Evolutionary conservation across 2,329 filamentous ascomycete species (phyloP).

Genomic region (Dothistroma pini): DNA sequence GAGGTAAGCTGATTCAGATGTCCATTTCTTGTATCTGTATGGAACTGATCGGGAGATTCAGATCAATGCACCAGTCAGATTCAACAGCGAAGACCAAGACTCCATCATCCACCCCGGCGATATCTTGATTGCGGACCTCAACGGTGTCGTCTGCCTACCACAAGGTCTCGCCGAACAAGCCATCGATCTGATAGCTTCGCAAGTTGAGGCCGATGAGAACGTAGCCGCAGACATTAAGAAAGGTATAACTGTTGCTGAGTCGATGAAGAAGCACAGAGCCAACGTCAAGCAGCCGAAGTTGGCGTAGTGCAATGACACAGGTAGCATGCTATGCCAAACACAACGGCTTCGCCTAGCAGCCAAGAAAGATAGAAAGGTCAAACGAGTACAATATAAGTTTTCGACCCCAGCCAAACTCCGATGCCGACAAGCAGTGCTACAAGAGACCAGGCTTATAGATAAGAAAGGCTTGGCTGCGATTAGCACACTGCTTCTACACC

Average conservation of each 20-base stretch:
- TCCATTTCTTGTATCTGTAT: neutral
- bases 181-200: conserved; percentile 30
- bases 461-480: neutral
- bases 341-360: neutral
- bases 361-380: neutral
- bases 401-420: neutral
- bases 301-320: neutral
- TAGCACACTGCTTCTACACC: neutral
- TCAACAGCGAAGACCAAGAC: conserved; percentile 33
- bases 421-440: neutral
- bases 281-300: conserved; percentile 27
- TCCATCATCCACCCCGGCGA: conserved; percentile 36
- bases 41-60: neutral
- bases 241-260: conserved; percentile 25
- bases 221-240: conserved; percentile 28
- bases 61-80: conserved; percentile 33
- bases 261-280: conserved; percentile 29
- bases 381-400: neutral
- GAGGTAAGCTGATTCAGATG: conserved; percentile 20
- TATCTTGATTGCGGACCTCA: conserved; percentile 38
- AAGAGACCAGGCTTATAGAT: neutral
- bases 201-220: conserved; percentile 33
- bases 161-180: conserved; percentile 26
- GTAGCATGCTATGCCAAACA: neutral
- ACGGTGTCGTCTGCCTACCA: conserved; percentile 39